Evolutionary conservation across 139 green algal species (phyloP), one percentile per base, ranked within the genome.

Genomic region (Gonium pectorale): DNA sequence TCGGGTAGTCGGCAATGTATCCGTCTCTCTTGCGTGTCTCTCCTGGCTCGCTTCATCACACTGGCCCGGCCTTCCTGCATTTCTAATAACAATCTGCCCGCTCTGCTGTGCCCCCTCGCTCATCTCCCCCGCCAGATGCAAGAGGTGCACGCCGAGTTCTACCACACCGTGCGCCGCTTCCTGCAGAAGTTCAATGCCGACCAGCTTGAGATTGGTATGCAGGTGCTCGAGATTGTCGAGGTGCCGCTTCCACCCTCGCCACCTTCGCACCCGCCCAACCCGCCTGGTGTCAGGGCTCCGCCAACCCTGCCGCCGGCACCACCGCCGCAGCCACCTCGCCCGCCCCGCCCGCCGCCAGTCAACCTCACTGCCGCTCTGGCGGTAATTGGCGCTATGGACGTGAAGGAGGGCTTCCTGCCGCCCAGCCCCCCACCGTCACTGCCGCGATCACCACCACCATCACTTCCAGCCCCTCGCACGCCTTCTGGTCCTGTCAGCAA

Each of bases 161-260:
- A 46, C n/a, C n/a, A n/a, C n/a, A n/a, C n/a, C n/a, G n/a, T n/a
- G n/a, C n/a, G n/a, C n/a, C n/a, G n/a, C n/a, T n/a, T n/a, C n/a
- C n/a, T n/a, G n/a, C n/a, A n/a, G n/a, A n/a, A n/a, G n/a, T 33
- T 26, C 33, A 35, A 35, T 71, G 38, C 15, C n/a, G 26, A 26
- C 38, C 35, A 35, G 1, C 31, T 74, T 19, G 40, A 74, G 11
- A 2, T 74, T 2, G 67, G 67, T 27, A 56, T 38, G 40, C 9
- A 21, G 27, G 13, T 74, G 2, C 33, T 74, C 40, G 19, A 4
- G 24, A 11, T 74, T 21, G 41, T 74, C 27, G 67, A 74, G 2
- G 67, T 74, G 67, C 67, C 67, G 6, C 35, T 74, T 15, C 67
- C 67, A 40, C 67, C 67, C 22, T 74, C 70, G 44, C 70, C 70